Conservation (phyloP, 169 alveolate species). For the Plasmodium inui region DNA sequence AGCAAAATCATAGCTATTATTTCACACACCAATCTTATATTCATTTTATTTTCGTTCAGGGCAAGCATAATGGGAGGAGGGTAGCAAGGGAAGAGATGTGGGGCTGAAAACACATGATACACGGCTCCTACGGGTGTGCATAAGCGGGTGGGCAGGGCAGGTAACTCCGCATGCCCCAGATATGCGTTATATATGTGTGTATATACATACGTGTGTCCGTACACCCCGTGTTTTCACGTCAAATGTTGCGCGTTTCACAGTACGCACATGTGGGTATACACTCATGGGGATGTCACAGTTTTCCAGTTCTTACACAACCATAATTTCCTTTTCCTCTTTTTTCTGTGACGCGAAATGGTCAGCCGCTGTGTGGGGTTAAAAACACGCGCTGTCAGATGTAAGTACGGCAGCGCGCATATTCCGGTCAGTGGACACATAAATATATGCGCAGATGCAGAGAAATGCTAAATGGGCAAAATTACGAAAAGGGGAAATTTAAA, state of each 20-base stretch:
- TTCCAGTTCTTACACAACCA: neutral
- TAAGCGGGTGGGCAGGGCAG: neutral
- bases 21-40: constrained; percentile 34
- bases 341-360: neutral
- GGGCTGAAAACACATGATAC: constrained; percentile 10
- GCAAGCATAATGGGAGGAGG: neutral
- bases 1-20: constrained; percentile 37
- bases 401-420: neutral
- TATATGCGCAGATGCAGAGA: neutral
- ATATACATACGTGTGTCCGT: neutral
- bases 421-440: neutral
- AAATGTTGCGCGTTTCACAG: neutral
- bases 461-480: neutral
- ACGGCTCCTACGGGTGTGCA: neutral
- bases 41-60: constrained; percentile 25
- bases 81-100: neutral
- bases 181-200: neutral
- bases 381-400: neutral
- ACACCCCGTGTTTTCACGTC: neutral
- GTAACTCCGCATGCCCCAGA: neutral
- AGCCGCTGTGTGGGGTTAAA: neutral
- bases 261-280: neutral
- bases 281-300: neutral
- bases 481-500: neutral
- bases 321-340: neutral